Evolutionary conservation across 176 grass and related monocot species (phyloP), one percentile per base, ranked within the genome.

Genomic region (Oryza nivara): DNA sequence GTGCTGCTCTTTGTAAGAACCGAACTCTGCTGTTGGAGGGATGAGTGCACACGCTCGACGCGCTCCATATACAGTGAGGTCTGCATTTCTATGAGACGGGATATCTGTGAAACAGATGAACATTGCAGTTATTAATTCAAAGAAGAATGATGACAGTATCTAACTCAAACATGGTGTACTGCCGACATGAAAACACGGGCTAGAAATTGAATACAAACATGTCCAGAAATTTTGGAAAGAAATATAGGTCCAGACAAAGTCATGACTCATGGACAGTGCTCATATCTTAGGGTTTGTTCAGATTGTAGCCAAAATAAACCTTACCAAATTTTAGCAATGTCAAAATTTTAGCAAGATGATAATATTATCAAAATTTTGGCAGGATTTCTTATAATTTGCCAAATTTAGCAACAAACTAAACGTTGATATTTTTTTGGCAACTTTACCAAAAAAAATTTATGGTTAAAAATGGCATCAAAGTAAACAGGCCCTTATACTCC

Each of bases 71-170:
- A 97, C 13, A 94, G 68, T 0, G 90, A 84, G 19, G 86, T 93
- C 81, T 97, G 95, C 90, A 97, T 97, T 70, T 97, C 92, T 19
- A 94, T 91, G 40, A 97, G 86, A 73, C 95, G 92, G 11, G 92
- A 94, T 70, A 93, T 90, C 95, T 94, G 95, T 82, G 73, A 67
- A 86, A 81, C 58, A 79, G 35, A 54, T 73, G 74, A 11, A 17
- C 41, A 46, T 22, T 38, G 65, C 51, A 49, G 0, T 32, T 58
- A 52, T 32, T 44, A 52, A 52, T 26, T 14, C 16, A 34, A 76
- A 19, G 9, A 20, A 13, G 9, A 36, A 35, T 12, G 60, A 3
- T 11, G 17, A n/a, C 9, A n/a, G 65, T 36, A 44, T 32, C 41
- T 51, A 63, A 38, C 26, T 11, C 20, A 82, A 22, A 11, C 36